Conservation (phyloP, 2,329 filamentous ascomycete genomes). For the Samsoniella hepiali region DNA sequence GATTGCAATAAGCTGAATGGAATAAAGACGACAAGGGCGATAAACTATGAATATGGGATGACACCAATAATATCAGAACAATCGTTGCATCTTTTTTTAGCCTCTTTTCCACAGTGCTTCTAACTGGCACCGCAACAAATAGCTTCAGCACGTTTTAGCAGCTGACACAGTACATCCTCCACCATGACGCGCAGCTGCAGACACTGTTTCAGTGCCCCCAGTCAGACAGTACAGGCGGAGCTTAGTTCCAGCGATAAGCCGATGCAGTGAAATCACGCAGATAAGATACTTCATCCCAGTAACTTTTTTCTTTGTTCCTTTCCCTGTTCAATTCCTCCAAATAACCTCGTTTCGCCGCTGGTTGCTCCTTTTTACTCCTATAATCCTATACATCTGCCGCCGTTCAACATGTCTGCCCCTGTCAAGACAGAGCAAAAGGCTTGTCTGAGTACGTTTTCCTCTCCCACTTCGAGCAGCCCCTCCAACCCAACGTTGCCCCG, state of each 20-base stretch:
- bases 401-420: slow-evolving; percentile 36
- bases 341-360: slow-evolving; percentile 1
- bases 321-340: neutral
- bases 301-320: slow-evolving; percentile 19
- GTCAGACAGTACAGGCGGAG: slow-evolving; percentile 1
- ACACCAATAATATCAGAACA: too few relatives aligned
- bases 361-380: slow-evolving; percentile 6
- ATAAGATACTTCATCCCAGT: slow-evolving; percentile 16
- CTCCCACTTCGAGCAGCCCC: slow-evolving; percentile 27
- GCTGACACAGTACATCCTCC: neutral
- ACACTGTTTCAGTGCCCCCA: neutral
- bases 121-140: too few relatives aligned
- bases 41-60: too few relatives aligned
- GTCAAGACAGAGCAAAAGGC: slow-evolving; percentile 57
- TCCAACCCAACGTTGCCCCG: slow-evolving; percentile 27
- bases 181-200: neutral
- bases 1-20: too few relatives aligned
- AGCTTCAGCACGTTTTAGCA: too few relatives aligned
- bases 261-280: slow-evolving; percentile 31
- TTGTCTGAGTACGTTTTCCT: slow-evolving; percentile 56
- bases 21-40: too few relatives aligned
- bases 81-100: too few relatives aligned
- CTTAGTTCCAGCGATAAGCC: slow-evolving; percentile 10
- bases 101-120: neutral
- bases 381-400: neutral